Conservation (phyloP, 192 early-diverging fungal genomes). For the Physocladia obscura region DNA sequence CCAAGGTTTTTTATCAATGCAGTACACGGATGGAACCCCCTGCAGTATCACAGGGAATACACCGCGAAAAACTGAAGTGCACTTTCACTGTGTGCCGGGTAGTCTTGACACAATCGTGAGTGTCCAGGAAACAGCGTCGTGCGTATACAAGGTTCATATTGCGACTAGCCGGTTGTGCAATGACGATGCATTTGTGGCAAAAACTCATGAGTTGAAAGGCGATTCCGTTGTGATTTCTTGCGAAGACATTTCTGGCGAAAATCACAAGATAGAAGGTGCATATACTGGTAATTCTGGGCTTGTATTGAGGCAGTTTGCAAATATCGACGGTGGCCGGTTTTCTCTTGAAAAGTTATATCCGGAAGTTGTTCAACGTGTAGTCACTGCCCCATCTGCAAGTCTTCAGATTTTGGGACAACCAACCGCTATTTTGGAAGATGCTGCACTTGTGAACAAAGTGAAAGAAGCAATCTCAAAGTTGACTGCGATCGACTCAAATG, state of each 20-base stretch:
- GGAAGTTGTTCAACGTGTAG: neutral
- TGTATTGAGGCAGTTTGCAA: neutral
- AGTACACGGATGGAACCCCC: constrained; percentile 69
- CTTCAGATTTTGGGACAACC: neutral
- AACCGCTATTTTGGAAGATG: neutral
- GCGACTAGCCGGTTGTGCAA: constrained; percentile 70
- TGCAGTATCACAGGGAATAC: constrained; percentile 67
- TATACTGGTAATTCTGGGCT: neutral
- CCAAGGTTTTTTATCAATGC: constrained; percentile 63
- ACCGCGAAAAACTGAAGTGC: constrained; percentile 70
- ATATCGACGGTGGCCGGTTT: neutral
- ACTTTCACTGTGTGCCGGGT: constrained; percentile 75
- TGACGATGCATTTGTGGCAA: constrained; percentile 11
- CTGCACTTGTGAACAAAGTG: neutral
- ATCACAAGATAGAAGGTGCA: neutral
- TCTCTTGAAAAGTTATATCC: neutral
- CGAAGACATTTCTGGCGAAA: neutral
- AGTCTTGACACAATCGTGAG: constrained; percentile 56
- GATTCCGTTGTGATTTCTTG: neutral
- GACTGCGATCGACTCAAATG: neutral
- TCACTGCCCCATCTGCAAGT: neutral
- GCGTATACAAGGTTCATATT: constrained; percentile 76
- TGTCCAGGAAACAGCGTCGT: constrained; percentile 65
- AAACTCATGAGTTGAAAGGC: neutral
- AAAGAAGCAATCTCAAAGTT: neutral